Percentiles rank a stretch among this genome's conserved stretches.
Evolutionary conservation across 2,329 filamentous ascomycete species (phyloP).

Genomic region (Fusarium abutilonis): DNA sequence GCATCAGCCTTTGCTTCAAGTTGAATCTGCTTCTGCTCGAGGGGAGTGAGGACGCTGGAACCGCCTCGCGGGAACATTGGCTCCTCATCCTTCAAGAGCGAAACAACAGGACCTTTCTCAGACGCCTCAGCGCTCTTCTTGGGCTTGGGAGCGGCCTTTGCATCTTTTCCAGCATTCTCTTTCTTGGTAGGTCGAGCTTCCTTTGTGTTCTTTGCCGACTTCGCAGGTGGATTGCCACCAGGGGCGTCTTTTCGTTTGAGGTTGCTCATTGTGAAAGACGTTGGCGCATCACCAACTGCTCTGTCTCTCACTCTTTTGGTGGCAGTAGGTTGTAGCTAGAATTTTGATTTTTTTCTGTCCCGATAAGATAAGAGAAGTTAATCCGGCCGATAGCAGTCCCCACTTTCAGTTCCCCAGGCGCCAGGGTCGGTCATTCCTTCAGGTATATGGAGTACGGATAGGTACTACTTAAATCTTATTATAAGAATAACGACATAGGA

Average conservation of each 20-base stretch:
- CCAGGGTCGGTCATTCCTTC: no score
- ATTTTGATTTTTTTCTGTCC: constrained; percentile 14
- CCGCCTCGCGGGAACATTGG: constrained; percentile 92
- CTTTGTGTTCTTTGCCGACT: constrained; percentile 58
- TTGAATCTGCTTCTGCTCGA: constrained; percentile 97
- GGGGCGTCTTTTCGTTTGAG: constrained; percentile 69
- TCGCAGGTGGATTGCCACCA: constrained; percentile 59
- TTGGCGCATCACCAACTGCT: constrained; percentile 44
- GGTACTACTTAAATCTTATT: no score
- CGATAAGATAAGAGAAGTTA: constrained; percentile 21
- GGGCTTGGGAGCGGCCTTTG: constrained; percentile 49
- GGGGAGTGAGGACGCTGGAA: constrained; percentile 85
- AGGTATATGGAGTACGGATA: no score
- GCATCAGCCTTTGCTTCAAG: constrained; percentile 93
- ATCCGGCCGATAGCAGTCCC: background rate
- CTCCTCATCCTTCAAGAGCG: constrained; percentile 78
- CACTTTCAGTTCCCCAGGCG: background rate
- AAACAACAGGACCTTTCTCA: constrained; percentile 52
- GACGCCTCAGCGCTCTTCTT: constrained; percentile 46
- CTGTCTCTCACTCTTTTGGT: constrained; percentile 25
- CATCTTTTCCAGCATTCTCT: constrained; percentile 47
- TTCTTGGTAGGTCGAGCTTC: constrained; percentile 61
- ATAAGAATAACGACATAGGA: no score
- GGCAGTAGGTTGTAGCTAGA: constrained; percentile 18
- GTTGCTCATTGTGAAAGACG: constrained; percentile 60